Evolutionary conservation across 2,329 filamentous ascomycete genomes (phyloP), one percentile per base, ranked within the genome.

Genomic region (Amauroascus niger): DNA sequence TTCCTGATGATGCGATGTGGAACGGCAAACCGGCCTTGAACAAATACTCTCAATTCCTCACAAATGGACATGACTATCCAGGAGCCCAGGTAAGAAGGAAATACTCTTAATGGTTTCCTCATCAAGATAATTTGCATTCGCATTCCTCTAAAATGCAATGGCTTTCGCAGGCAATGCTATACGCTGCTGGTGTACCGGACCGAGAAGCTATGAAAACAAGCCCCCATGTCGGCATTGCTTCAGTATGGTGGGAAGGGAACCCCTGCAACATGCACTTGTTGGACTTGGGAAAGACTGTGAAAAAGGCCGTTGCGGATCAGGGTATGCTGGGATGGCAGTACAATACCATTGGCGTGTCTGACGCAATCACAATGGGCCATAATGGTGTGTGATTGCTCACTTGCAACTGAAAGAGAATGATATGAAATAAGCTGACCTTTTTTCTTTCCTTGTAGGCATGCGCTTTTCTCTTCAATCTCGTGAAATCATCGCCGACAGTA

Each of bases 171-270:
- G 88, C 91, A 40, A 96, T 96, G 91, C 79, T 97, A 20, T 97
- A 95, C 71, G 90, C 87, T 13, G 89, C 91, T 7, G 91, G 91
- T 22, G 86, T 97, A 32, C 87, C 89, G 1, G 81, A 88, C 65
- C 78, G 82, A 63, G 77, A 93, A 53, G 82, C 84, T 64, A 95
- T 97, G 87, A 90, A 91, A 72, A 91, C 79, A 54, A 86, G 86
- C 51, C 88, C 91, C 11, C 91, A 97, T 59, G 87, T 97, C 24
- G 91, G 91, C 55, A 82, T 96, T 65, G 86, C 89, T 6, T 89
- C 86, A 4, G 87, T 96, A 3, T 96, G 90, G 90, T 97, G 90
- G 90, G 89, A 96, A 71, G 91, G 91, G 26, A 96, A 96, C 67
- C 88, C 91, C 35, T 96, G 90, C 81, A 95, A 95, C 52, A 71